Percentiles rank a stretch among this genome's conserved stretches.
Conservation (phyloP, 768 basidiomycete genomes). For the Crucibulum laeve region DNA sequence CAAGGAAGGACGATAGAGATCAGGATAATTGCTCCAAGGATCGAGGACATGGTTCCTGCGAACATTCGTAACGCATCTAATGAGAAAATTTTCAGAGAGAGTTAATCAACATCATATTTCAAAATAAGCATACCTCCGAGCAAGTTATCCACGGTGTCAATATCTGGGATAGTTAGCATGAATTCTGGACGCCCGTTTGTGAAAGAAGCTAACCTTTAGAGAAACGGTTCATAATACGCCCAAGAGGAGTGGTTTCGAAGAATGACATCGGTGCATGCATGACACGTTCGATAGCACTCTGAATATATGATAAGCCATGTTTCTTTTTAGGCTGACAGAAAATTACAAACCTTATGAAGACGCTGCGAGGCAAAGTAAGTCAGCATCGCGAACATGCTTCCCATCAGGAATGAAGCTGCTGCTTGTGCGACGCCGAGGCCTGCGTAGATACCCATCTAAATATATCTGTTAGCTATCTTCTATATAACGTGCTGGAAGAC, state of each 20-base stretch:
- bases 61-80: conserved; percentile 74
- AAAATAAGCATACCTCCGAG: conserved; percentile 41
- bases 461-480: conserved; percentile 3
- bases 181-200: background rate
- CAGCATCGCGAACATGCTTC: conserved; percentile 56
- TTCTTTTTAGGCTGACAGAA: background rate
- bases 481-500: conserved; percentile 16
- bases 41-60: conserved; percentile 53
- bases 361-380: conserved; percentile 75
- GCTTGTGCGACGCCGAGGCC: conserved; percentile 70
- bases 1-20: conserved; percentile 77
- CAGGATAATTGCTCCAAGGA: conserved; percentile 74
- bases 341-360: conserved; percentile 49
- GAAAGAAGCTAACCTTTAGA: conserved; percentile 55
- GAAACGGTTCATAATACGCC: conserved; percentile 88
- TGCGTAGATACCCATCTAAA: conserved; percentile 83
- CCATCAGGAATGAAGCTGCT: conserved; percentile 63
- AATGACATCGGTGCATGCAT: conserved; percentile 88
- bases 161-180: conserved; percentile 34
- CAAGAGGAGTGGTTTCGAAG: conserved; percentile 85
- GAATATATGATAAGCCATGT: conserved; percentile 1
- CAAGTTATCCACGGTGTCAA: conserved; percentile 77
- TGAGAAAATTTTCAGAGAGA: background rate
- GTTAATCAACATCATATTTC: background rate
- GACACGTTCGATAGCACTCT: conserved; percentile 63